Percentiles rank a stretch among this genome's conserved stretches.
Conservation (phyloP, 2,329 filamentous ascomycete genomes). For the Escovopsis sp. region DNA sequence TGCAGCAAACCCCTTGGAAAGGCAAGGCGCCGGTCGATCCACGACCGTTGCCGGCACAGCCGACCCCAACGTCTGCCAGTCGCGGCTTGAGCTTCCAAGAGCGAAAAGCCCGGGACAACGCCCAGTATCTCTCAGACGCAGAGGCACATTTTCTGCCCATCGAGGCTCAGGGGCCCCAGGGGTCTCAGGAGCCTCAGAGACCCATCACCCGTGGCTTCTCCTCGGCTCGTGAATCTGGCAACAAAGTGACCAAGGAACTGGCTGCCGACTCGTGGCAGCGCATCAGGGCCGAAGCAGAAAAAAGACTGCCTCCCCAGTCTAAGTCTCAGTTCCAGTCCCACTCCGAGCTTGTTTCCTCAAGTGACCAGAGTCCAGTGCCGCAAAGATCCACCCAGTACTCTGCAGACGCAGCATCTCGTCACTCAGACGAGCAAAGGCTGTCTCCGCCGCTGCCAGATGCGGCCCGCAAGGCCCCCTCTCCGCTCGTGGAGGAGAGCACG, state of each 20-base stretch:
- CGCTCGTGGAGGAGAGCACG: background rate
- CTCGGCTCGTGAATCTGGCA: constrained; percentile 35
- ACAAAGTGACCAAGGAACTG: constrained; percentile 43
- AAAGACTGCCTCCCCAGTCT: constrained; percentile 9
- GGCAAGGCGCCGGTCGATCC: constrained; percentile 2
- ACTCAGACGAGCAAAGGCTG: constrained; percentile 18
- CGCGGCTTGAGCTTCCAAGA: constrained; percentile 48
- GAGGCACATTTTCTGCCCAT: constrained; percentile 12
- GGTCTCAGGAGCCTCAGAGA: constrained; percentile 13
- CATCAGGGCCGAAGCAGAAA: constrained; percentile 28
- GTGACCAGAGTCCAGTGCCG: constrained; percentile 1
- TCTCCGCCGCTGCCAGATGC: constrained; percentile 13
- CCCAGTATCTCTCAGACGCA: constrained; percentile 17
- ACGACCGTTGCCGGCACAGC: constrained; percentile 7
- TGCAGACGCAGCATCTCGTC: constrained; percentile 6
- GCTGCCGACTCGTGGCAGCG: constrained; percentile 35
- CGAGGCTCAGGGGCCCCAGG: constrained; percentile 10
- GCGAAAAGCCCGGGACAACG: constrained; percentile 32
- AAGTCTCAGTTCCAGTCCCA: no score
- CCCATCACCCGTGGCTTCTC: constrained; percentile 21
- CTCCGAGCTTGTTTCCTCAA: background rate
- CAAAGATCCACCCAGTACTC: constrained; percentile 2
- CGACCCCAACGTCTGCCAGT: constrained; percentile 26
- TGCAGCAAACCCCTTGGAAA: constrained; percentile 7
- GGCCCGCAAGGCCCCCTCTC: background rate